Percentiles rank a stretch among this genome's conserved stretches.
phyloP scores from a whole-genome alignment of 805 yeast genomes.

The Zygosaccharomyces bisporus region DNA sequence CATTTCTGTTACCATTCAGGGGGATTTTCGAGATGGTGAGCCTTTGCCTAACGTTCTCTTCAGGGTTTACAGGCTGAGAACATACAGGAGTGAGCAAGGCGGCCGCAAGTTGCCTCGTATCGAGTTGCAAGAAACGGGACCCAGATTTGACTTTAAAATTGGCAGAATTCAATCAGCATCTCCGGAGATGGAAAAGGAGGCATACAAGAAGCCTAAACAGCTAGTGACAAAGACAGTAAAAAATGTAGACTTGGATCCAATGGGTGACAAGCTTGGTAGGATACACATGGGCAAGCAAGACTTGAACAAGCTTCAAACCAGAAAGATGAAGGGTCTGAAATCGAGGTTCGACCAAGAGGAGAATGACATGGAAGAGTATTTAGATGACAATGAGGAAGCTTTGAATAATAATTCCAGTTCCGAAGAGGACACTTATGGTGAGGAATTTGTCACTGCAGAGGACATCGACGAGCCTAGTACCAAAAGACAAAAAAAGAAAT shows the following conservation, averaged over 20 bases:
- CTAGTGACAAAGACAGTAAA: conserved; percentile 77
- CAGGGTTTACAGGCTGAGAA: conserved; percentile 84
- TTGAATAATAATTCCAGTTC: conserved; percentile 23
- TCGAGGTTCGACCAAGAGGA: conserved; percentile 75
- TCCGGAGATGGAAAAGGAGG: conserved; percentile 89
- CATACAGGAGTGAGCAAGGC: conserved; percentile 72
- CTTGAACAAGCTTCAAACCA: conserved; percentile 81
- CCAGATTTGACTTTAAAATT: conserved; percentile 86
- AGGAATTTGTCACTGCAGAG: conserved; percentile 35
- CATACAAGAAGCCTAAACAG: conserved; percentile 74
- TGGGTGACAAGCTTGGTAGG: conserved; percentile 97
- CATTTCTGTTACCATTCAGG: conserved; percentile 73
- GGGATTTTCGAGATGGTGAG: conserved; percentile 65
- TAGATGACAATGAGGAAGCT: conserved; percentile 41
- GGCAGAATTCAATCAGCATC: conserved; percentile 82
- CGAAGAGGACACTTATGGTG: conserved; percentile 30
- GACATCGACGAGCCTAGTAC: conserved; percentile 33
- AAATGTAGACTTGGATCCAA: conserved; percentile 78
- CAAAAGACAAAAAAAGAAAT: conserved; percentile 31
- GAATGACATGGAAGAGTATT: conserved; percentile 50
- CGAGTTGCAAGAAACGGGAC: conserved; percentile 92
- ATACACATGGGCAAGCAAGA: conserved; percentile 96
- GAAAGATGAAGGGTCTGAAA: conserved; percentile 98
- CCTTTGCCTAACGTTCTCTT: conserved; percentile 78
- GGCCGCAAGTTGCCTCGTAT: conserved; percentile 77